These are phyloP conservation scores for Aspergillus persii DNA, from an alignment of 2,329 filamentous ascomycete genomes.

Conservation along the genomic window DNA sequence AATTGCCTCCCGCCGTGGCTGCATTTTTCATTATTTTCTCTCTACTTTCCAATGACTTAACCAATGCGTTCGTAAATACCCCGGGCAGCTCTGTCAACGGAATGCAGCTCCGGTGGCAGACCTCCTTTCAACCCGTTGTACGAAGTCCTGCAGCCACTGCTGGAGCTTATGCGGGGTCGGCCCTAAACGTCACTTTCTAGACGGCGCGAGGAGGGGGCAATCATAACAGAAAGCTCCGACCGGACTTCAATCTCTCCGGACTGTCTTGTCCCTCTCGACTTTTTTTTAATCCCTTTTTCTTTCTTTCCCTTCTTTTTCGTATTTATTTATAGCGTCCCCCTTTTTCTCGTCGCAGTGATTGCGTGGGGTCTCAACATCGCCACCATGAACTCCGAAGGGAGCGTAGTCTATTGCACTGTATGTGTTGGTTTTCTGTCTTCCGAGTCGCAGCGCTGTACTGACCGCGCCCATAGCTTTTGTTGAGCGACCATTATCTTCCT, in stretches of 20 bases:
- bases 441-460: slow-evolving; percentile 2
- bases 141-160: neutral
- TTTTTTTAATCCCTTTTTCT: neutral
- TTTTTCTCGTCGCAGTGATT: neutral
- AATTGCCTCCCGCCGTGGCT: neutral
- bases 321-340: neutral
- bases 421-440: slow-evolving; percentile 20
- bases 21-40: neutral
- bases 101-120: neutral
- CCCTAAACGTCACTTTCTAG: neutral
- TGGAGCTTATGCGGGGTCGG: neutral
- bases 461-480: slow-evolving; percentile 66
- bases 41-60: neutral
- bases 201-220: neutral
- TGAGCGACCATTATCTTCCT: slow-evolving; percentile 90
- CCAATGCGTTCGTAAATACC: neutral
- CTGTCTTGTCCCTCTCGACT: neutral
- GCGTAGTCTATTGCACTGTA: slow-evolving; percentile 67
- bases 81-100: neutral
- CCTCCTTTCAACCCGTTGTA: neutral
- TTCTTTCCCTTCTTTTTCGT: slow-evolving; percentile 3
- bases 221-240: neutral
- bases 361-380: slow-evolving; percentile 10
- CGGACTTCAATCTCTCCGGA: neutral
- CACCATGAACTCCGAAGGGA: slow-evolving; percentile 43